Conservation (phyloP, 371 early-diverging fungal species). For the Dichotomocladium elegans region DNA sequence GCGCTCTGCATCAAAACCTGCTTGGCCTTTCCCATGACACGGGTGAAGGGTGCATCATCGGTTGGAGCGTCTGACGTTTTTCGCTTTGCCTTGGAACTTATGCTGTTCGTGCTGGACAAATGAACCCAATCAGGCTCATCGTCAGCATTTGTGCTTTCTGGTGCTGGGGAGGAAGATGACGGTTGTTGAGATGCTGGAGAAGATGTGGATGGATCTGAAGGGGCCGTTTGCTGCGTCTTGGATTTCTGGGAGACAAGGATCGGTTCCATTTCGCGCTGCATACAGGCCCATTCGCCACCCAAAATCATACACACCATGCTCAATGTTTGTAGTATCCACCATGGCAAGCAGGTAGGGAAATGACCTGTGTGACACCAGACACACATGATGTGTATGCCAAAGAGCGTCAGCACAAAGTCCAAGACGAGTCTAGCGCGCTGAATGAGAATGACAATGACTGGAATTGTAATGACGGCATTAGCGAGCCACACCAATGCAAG, state of each 20-base stretch:
- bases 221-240: constrained; percentile 1
- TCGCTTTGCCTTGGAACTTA: constrained; percentile 8
- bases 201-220: background rate
- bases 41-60: constrained; percentile 26
- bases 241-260: constrained; percentile 48
- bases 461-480: constrained; percentile 51
- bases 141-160: constrained; percentile 5
- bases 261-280: constrained; percentile 80
- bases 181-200: constrained; percentile 11
- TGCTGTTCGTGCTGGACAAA: background rate
- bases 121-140: constrained; percentile 10
- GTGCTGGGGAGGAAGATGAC: constrained; percentile 5
- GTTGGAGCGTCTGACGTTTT: constrained; percentile 5
- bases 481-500: constrained; percentile 63
- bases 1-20: constrained; percentile 19
- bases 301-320: constrained; percentile 61
- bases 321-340: constrained; percentile 66
- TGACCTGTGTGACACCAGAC: constrained; percentile 56
- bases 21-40: constrained; percentile 34
- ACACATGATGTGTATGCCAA: constrained; percentile 63
- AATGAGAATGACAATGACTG: constrained; percentile 62
- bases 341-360: constrained; percentile 58
- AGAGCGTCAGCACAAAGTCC: constrained; percentile 78
- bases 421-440: constrained; percentile 76
- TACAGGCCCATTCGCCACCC: constrained; percentile 82